A percentile compares a stretch with the other conserved stretches of the same genome.
These are phyloP conservation scores for Metarhizium album DNA, from an alignment of 2,329 filamentous ascomycete species.

Conservation along the genomic window DNA sequence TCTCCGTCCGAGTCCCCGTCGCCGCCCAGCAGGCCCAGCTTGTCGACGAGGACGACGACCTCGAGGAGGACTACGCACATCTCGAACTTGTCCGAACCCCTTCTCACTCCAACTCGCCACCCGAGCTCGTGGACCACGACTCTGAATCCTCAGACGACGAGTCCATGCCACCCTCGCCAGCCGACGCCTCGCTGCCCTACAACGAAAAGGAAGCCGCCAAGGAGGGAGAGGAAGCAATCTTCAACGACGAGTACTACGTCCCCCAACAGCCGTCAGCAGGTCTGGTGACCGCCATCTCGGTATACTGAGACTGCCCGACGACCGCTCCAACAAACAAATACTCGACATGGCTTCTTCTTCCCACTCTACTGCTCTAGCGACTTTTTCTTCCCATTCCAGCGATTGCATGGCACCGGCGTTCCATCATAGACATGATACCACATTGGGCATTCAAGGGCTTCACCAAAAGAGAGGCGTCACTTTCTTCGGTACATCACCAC, in stretches of 20 bases:
- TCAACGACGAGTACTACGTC: slow-evolving; percentile 43
- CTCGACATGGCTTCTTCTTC: background rate
- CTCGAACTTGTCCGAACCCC: slow-evolving; percentile 58
- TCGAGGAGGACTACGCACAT: slow-evolving; percentile 54
- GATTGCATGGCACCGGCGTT: slow-evolving; percentile 20
- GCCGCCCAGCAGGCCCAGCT: slow-evolving; percentile 12
- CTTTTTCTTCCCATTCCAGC: slow-evolving; percentile 12
- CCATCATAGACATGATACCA: slow-evolving; percentile 16
- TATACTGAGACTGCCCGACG: slow-evolving; percentile 32
- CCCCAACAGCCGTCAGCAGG: slow-evolving; percentile 39
- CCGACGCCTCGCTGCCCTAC: slow-evolving; percentile 47
- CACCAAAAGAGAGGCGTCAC: slow-evolving; percentile 1
- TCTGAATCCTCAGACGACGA: slow-evolving; percentile 64
- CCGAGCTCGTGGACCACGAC: slow-evolving; percentile 58
- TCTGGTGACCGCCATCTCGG: slow-evolving; percentile 44
- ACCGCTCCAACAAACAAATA: background rate
- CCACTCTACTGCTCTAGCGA: slow-evolving; percentile 5
- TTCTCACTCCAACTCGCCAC: slow-evolving; percentile 55
- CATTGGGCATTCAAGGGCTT: slow-evolving; percentile 14
- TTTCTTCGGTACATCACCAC: slow-evolving; percentile 7
- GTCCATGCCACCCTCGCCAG: slow-evolving; percentile 65
- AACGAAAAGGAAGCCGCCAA: slow-evolving; percentile 41
- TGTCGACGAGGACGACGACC: slow-evolving; percentile 32
- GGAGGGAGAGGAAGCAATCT: slow-evolving; percentile 34
- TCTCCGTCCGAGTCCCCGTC: slow-evolving; percentile 34